Conservation (phyloP, 805 yeast species). For the Ogataea nitratoaversa region DNA sequence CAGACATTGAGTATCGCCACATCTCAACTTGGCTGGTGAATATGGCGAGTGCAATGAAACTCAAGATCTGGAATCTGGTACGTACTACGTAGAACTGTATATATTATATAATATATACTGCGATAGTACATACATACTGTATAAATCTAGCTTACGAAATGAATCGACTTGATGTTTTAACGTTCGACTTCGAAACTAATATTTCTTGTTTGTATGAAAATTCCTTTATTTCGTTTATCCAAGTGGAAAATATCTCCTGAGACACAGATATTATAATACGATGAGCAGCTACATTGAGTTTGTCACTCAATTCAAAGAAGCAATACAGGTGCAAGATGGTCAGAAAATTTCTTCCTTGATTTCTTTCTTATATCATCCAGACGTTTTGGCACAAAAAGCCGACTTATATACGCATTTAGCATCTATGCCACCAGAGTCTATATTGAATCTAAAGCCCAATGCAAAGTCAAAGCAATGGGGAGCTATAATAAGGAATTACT, state of each 20-base stretch:
- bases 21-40: not conserved
- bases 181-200: too few species aligned
- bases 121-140: too few species aligned
- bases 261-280: not conserved
- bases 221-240: too few species aligned
- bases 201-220: not conserved
- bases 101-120: too few species aligned
- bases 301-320: constrained; percentile 8
- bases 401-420: constrained; percentile 12
- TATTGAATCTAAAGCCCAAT: constrained; percentile 1
- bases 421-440: constrained; percentile 12
- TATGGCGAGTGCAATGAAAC: not conserved
- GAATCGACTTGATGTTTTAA: too few species aligned
- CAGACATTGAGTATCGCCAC: not conserved
- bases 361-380: constrained; percentile 16
- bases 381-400: constrained; percentile 12
- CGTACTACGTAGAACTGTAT: too few species aligned
- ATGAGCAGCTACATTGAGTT: constrained; percentile 9
- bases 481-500: constrained; percentile 7
- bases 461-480: not conserved
- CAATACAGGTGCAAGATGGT: constrained; percentile 12
- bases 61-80: too few species aligned
- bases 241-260: too few species aligned
- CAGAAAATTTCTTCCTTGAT: constrained; percentile 7
- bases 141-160: too few species aligned